Evolutionary conservation across 371 early-diverging fungal genomes (phyloP).

Genomic region (Basidiobolus heterosporus): DNA sequence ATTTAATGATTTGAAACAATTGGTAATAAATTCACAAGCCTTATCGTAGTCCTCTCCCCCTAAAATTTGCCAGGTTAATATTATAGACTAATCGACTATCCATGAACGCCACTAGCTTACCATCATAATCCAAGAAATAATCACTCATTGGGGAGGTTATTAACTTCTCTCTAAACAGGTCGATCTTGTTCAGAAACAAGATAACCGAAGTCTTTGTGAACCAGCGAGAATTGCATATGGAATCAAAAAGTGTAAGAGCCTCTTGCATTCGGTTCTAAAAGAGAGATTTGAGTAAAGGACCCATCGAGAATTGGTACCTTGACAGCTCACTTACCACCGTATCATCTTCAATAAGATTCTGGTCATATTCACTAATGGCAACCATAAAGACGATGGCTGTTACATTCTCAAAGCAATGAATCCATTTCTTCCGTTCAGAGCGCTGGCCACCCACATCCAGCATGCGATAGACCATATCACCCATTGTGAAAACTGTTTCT

Average conservation of each 20-base stretch:
- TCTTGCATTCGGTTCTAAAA: conserved; percentile 67
- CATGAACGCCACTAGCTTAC: conserved; percentile 14
- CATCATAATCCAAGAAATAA: conserved; percentile 56
- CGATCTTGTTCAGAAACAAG: conserved; percentile 70
- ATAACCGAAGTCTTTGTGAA: conserved; percentile 63
- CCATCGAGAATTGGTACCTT: conserved; percentile 8
- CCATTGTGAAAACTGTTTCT: conserved; percentile 72
- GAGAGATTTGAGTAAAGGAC: no score
- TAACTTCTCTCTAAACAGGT: conserved; percentile 55
- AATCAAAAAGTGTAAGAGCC: conserved; percentile 81
- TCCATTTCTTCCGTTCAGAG: conserved; percentile 86
- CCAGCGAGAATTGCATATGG: conserved; percentile 63
- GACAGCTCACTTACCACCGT: conserved; percentile 45
- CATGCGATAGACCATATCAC: conserved; percentile 62
- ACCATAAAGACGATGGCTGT: conserved; percentile 85
- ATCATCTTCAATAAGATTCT: conserved; percentile 82
- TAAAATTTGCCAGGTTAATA: no score
- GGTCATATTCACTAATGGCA: conserved; percentile 89
- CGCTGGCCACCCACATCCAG: conserved; percentile 90
- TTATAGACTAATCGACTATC: conserved; percentile 6
- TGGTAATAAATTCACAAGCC: conserved; percentile 17
- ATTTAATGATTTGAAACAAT: conserved; percentile 22
- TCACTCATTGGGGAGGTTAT: conserved; percentile 32
- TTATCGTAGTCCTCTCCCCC: conserved; percentile 17
- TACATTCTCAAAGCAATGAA: conserved; percentile 86